phyloP scores from a whole-genome alignment of 78 protist species.

The Speleostelium caveatum region DNA sequence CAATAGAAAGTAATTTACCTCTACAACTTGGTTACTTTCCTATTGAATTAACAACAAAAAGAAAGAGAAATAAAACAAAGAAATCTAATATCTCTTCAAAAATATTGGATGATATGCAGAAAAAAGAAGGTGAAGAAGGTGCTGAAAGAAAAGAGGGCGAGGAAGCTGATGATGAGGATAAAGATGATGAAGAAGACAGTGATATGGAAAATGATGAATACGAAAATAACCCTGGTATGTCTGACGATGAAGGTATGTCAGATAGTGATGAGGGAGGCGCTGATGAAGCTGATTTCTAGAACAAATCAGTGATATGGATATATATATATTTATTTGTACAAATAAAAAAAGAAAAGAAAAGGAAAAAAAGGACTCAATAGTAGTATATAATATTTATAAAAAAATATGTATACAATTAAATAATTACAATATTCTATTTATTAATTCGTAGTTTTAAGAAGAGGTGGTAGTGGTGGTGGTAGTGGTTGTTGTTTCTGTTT shows the following conservation, averaged over 20 bases:
- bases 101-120: constrained; percentile 6
- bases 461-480: not conserved
- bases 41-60: not conserved
- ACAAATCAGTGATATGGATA: not conserved
- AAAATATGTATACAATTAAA: no score
- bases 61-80: not conserved
- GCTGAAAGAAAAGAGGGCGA: constrained; percentile 1
- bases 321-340: not conserved
- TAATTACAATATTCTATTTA: no score
- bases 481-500: not conserved
- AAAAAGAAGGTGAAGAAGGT: constrained; percentile 11
- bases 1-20: not conserved
- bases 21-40: constrained; percentile 26
- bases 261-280: constrained; percentile 11
- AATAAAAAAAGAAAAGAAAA: no score
- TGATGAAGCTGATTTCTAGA: not conserved
- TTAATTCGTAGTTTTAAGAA: not conserved
- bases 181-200: constrained; percentile 14
- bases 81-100: not conserved
- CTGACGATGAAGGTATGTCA: constrained; percentile 9
- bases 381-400: no score
- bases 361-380: no score
- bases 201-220: constrained; percentile 22
- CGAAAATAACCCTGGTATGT: not conserved
- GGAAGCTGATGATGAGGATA: constrained; percentile 2